Evolutionary conservation across 2,329 filamentous ascomycete species (phyloP), one percentile per base, ranked within the genome.

Genomic region (Ceratocystis destructans): DNA sequence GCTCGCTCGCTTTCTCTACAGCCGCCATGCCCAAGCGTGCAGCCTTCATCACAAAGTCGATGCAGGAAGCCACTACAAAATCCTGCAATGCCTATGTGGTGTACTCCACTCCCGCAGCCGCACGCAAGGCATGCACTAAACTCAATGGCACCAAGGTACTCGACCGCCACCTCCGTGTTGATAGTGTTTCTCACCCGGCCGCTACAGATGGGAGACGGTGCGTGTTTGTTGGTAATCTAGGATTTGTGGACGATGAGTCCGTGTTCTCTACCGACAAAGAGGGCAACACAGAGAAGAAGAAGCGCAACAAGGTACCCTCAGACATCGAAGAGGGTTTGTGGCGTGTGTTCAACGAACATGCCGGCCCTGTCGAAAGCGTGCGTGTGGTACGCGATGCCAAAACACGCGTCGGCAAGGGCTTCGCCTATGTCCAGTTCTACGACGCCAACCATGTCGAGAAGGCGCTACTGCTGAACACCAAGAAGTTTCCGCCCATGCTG

Each of bases 381-480:
- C 88, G 94, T 44, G 91, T 99, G 22, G 84, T 96, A 63, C 86
- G 94, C 66, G 94, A 99, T 73, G 81, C 89, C 69, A 87, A 88
- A 70, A 99, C 95, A 6, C 85, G 95, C 62, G 90, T 99, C 37
- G 91, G 94, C 72, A 99, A 99, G 75, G 94, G 94, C 3, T 90
- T 99, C 73, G 95, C 95, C 69, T 99, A 99, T 72, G 93, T 99
- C 17, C 94, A 99, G 73, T 99, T 99, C 76, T 71, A 87, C 79
- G 90, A 97, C 72, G 84, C 82, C 69, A 96, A 95, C 72, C 81
- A 87, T 57, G 93, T 99, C 59, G 94, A 99, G 76, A 83, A 88
- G n/a, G 94, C 94, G 1, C 82, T 99, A 12, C 82, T 95, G 48
- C 84, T 93, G 69, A 83, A 96, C 74, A 92, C 86, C 69, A 96